Evolutionary conservation across 2,329 filamentous ascomycete genomes (phyloP).

Genomic region (Drechslerella stenobrocha): DNA sequence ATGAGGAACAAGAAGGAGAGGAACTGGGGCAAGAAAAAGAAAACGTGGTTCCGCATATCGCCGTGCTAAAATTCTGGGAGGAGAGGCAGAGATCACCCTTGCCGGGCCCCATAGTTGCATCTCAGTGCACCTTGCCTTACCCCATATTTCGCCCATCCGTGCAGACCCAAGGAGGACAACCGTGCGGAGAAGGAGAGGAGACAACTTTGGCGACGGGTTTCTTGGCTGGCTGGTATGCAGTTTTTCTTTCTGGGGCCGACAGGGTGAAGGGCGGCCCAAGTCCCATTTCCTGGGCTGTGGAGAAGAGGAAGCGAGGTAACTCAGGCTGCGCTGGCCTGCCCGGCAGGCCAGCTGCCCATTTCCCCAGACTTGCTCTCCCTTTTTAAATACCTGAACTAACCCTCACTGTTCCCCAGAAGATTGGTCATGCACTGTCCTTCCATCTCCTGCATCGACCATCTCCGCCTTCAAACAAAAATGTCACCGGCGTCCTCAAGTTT

Average conservation of each 20-base stretch:
- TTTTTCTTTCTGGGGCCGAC: neutral
- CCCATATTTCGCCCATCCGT: conserved; percentile 45
- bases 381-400: conserved; percentile 49
- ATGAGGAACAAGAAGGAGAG: too few relatives aligned
- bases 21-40: too few relatives aligned
- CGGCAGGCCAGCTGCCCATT: conserved; percentile 5
- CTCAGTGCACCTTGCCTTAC: conserved; percentile 10
- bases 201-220: neutral
- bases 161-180: conserved; percentile 44
- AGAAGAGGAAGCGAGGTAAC: conserved; percentile 17
- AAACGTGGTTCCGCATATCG: conserved; percentile 35
- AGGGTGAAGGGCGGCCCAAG: conserved; percentile 18
- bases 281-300: conserved; percentile 31
- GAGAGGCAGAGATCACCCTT: conserved; percentile 25
- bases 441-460: conserved; percentile 19
- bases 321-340: conserved; percentile 2
- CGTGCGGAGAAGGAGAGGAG: conserved; percentile 37
- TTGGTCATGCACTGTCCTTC: conserved; percentile 27
- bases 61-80: conserved; percentile 42
- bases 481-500: conserved; percentile 22
- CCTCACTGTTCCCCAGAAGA: conserved; percentile 30
- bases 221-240: conserved; percentile 4
- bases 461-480: conserved; percentile 32
- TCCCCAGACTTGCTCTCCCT: conserved; percentile 47
- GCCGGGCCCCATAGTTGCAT: conserved; percentile 28